phyloP scores from a whole-genome alignment of 345 rosid genomes.

The Eucalyptus cladocalyx region DNA sequence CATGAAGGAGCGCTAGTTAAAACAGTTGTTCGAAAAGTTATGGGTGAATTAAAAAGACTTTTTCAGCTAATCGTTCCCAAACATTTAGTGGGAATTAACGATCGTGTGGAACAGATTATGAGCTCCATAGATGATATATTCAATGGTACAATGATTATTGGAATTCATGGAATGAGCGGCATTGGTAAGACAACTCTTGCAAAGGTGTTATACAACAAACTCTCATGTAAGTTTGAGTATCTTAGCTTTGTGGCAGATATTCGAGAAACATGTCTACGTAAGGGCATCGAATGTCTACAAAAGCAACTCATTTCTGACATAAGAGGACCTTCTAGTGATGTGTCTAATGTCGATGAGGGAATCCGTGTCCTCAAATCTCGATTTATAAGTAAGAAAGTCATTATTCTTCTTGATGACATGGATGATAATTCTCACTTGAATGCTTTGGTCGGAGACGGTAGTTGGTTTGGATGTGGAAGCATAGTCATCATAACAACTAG shows the following conservation, averaged over 20 bases:
- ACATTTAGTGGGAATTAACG: not conserved
- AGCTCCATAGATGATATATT: not conserved
- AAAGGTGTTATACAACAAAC: not conserved
- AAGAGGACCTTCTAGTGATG: not conserved
- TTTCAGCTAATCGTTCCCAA: not conserved
- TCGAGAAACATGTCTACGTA: not conserved
- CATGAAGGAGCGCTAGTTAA: not conserved
- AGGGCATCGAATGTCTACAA: not conserved
- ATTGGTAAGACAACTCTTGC: not conserved
- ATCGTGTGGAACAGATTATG: not conserved
- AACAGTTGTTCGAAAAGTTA: not conserved
- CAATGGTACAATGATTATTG: rapidly evolving
- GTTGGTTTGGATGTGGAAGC: not conserved
- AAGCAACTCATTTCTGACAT: not conserved
- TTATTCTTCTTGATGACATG: not conserved
- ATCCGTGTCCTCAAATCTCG: not conserved
- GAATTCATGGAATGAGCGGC: not conserved
- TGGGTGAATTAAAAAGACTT: not conserved
- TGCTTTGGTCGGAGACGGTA: not conserved
- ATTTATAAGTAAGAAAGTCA: not conserved
- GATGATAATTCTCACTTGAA: not conserved
- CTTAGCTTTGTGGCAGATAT: not conserved
- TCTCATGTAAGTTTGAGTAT: not conserved
- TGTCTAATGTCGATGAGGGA: not conserved
- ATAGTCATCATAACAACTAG: not conserved